Percentiles rank a stretch among this genome's conserved stretches.
phyloP scores from a whole-genome alignment of 177 flowering plant genomes.

The Telopea speciosissima region DNA sequence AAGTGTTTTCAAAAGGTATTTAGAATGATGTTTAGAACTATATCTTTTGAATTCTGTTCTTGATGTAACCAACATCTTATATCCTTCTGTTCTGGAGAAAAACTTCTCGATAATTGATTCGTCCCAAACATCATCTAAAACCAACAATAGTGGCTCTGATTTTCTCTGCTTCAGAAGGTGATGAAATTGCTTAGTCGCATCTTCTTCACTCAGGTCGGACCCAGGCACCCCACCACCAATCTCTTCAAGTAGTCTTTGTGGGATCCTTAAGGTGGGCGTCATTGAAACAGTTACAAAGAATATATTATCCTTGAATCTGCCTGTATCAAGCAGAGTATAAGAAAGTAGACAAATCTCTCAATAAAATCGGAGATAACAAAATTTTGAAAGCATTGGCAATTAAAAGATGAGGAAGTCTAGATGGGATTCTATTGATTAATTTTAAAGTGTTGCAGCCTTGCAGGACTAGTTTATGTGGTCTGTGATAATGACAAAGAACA shows the following conservation, averaged over 20 bases:
- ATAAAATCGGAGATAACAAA: no score
- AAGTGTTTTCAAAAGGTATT: conserved; percentile 24
- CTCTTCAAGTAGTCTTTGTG: conserved; percentile 20
- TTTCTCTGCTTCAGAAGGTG: conserved; percentile 11
- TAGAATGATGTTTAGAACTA: conserved; percentile 18
- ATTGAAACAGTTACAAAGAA: conserved; percentile 38
- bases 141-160: conserved; percentile 24
- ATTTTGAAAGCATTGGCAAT: conserved; percentile 17
- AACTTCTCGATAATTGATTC: conserved; percentile 30
- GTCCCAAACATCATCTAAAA: conserved; percentile 52
- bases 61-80: conserved; percentile 44
- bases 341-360: no score
- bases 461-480: no score
- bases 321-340: no score
- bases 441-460: no score
- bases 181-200: conserved; percentile 23
- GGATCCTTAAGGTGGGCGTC: conserved; percentile 22
- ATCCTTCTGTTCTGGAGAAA: conserved; percentile 13
- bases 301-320: conserved; percentile 27
- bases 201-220: conserved; percentile 24
- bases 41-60: conserved; percentile 27
- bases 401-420: no score
- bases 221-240: neutral
- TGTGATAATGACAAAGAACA: no score
- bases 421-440: no score